A percentile compares a stretch with the other conserved stretches of the same genome.
phyloP scores from a whole-genome alignment of 371 early-diverging fungal genomes.

The Capillidium rhysosporum region DNA sequence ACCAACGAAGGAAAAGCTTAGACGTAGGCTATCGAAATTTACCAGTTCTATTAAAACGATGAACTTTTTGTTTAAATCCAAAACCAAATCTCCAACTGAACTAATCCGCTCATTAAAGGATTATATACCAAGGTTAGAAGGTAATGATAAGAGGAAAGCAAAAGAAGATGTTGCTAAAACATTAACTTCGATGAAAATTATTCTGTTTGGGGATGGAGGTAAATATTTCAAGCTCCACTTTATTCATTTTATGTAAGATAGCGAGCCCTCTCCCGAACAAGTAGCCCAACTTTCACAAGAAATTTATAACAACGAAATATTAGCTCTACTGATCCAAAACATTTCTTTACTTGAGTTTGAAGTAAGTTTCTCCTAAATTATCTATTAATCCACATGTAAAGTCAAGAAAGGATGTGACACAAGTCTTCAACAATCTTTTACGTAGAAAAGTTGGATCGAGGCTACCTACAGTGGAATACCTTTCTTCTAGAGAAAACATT shows the following conservation, averaged over 20 bases:
- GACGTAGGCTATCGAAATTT: no score
- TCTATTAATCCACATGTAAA: conserved; percentile 8
- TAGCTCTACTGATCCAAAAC: conserved; percentile 63
- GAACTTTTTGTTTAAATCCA: conserved; percentile 78
- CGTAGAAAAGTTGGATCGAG: conserved; percentile 86
- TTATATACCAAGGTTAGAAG: conserved; percentile 44
- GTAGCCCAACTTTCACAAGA: conserved; percentile 89
- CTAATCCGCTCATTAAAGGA: conserved; percentile 72
- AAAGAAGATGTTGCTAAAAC: conserved; percentile 91
- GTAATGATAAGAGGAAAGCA: conserved; percentile 40
- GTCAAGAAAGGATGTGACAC: conserved; percentile 93
- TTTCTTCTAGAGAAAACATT: conserved; percentile 60
- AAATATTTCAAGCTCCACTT: conserved; percentile 8
- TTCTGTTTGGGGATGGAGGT: conserved; percentile 85
- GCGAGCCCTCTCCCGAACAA: conserved; percentile 74
- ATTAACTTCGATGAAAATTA: conserved; percentile 70
- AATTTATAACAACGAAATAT: conserved; percentile 71
- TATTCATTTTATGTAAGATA: conserved; percentile 22
- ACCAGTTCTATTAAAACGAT: conserved; percentile 15
- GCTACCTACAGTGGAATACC: conserved; percentile 88
- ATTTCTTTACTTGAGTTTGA: conserved; percentile 87
- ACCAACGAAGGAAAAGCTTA: no score
- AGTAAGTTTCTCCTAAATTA: conserved; percentile 14
- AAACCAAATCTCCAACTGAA: conserved; percentile 72
- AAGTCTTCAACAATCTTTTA: conserved; percentile 88